A percentile compares a stretch with the other conserved stretches of the same genome.
Conservation (phyloP, 805 yeast genomes). For the Kazachstania africana region DNA sequence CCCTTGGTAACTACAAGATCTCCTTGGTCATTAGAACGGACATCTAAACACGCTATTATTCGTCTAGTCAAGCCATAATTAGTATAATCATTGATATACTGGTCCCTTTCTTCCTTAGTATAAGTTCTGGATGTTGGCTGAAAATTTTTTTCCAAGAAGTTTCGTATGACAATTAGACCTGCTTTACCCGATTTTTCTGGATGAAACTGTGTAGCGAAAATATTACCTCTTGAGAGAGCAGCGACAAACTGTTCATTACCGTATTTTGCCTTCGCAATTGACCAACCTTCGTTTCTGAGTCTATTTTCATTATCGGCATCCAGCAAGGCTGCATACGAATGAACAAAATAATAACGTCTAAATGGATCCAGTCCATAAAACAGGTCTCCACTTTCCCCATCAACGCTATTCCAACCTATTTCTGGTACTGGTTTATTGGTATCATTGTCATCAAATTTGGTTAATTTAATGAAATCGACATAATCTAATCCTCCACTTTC, state of each 20-base stretch:
- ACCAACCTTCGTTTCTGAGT: constrained; percentile 43
- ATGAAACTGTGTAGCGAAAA: constrained; percentile 95
- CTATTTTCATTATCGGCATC: constrained; percentile 26
- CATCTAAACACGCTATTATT: constrained; percentile 92
- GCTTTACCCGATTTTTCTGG: constrained; percentile 97
- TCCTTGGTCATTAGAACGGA: constrained; percentile 88
- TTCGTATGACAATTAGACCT: constrained; percentile 65
- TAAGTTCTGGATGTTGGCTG: constrained; percentile 14
- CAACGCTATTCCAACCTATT: constrained; percentile 81
- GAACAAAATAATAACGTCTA: constrained; percentile 85
- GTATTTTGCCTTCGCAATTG: constrained; percentile 58
- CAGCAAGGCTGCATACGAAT: constrained; percentile 78
- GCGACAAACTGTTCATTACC: constrained; percentile 76
- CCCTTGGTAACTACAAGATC: constrained; percentile 97
- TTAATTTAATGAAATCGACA: constrained; percentile 36
- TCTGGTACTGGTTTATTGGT: constrained; percentile 79
- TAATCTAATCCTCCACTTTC: constrained; percentile 49
- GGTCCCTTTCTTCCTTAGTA: constrained; percentile 12
- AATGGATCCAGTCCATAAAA: constrained; percentile 56
- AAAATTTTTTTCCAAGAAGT: constrained; percentile 43
- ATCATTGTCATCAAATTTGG: constrained; percentile 41
- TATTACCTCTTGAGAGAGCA: constrained; percentile 61
- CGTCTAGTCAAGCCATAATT: constrained; percentile 72
- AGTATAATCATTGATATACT: constrained; percentile 27
- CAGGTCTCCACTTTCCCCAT: constrained; percentile 15